A percentile compares a stretch with the other conserved stretches of the same genome.
These are phyloP conservation scores for Nidularia pulvinata DNA, from an alignment of 768 basidiomycete genomes.

Conservation along the genomic window DNA sequence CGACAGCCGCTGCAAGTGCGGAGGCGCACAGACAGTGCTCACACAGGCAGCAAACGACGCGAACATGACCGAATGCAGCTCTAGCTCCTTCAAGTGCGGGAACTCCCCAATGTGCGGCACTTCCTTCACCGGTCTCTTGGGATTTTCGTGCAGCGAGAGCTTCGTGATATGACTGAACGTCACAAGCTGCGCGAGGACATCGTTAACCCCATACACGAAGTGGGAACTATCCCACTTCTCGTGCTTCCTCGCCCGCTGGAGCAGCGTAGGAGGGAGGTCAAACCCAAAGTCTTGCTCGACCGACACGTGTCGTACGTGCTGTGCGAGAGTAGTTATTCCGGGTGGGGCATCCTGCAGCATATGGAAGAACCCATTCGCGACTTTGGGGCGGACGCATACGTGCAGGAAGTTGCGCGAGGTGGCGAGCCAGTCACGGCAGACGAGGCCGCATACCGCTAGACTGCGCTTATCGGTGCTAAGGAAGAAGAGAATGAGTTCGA, in stretches of 20 bases:
- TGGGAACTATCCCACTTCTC: neutral
- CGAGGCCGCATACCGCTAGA: neutral
- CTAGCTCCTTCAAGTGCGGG: neutral
- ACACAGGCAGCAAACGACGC: neutral
- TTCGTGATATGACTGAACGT: neutral
- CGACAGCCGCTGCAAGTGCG: neutral
- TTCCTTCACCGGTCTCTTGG: neutral
- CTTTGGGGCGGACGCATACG: neutral
- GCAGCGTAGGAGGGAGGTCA: neutral
- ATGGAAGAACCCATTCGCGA: neutral
- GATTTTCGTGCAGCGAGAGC: neutral
- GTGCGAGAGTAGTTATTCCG: neutral
- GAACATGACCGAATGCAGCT: neutral
- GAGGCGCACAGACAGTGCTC: slow-evolving; percentile 7
- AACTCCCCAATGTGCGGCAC: neutral
- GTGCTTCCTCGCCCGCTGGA: neutral
- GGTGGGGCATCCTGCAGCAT: neutral
- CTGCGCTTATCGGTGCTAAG: neutral
- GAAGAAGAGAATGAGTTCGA: neutral
- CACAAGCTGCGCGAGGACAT: neutral
- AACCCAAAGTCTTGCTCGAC: neutral
- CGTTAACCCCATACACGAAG: neutral
- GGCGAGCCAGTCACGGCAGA: neutral
- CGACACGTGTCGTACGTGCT: neutral
- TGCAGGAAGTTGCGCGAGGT: neutral